A percentile compares a stretch with the other conserved stretches of the same genome.
Evolutionary conservation across 345 rosid genomes (phyloP).

Genomic region (Hypericum androsaemum): DNA sequence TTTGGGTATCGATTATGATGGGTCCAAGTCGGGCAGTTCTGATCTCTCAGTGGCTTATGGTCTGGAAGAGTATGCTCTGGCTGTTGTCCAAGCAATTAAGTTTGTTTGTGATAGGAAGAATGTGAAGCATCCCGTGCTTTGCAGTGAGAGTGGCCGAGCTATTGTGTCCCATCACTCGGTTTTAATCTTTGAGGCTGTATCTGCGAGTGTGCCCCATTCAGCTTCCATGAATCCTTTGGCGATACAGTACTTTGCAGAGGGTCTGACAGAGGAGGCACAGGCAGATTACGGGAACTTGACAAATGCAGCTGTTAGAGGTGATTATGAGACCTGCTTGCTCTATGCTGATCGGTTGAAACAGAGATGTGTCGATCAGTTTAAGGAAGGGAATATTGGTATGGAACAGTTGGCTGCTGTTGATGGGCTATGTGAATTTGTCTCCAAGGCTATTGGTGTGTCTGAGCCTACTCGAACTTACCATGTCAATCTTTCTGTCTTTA

Average conservation of each 20-base stretch:
- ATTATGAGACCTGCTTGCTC: slow-evolving; percentile 50
- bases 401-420: slow-evolving; percentile 84
- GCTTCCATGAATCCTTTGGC: slow-evolving; percentile 20
- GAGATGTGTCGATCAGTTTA: slow-evolving; percentile 67
- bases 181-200: slow-evolving; percentile 69
- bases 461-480: slow-evolving; percentile 61
- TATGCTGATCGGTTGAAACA: slow-evolving; percentile 79
- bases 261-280: slow-evolving; percentile 56
- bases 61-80: slow-evolving; percentile 75
- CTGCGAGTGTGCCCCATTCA: slow-evolving; percentile 21
- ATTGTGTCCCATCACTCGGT: slow-evolving; percentile 87
- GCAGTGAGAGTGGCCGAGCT: slow-evolving; percentile 90
- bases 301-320: slow-evolving; percentile 52
- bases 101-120: slow-evolving; percentile 60
- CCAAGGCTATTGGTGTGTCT: slow-evolving; percentile 39
- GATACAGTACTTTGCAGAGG: slow-evolving; percentile 48
- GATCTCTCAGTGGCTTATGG: slow-evolving; percentile 78
- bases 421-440: slow-evolving; percentile 63
- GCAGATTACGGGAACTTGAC: slow-evolving; percentile 40
- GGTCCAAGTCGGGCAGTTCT: slow-evolving; percentile 72
- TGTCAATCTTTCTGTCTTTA: slow-evolving; percentile 76
- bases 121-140: slow-evolving; percentile 66
- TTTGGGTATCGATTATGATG: slow-evolving; percentile 85
- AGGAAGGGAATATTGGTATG: slow-evolving; percentile 63
- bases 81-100: slow-evolving; percentile 61